Evolutionary conservation across 2,329 filamentous ascomycete genomes (phyloP), one percentile per base, ranked within the genome.

Genomic region (Colletotrichum tofieldiae): DNA sequence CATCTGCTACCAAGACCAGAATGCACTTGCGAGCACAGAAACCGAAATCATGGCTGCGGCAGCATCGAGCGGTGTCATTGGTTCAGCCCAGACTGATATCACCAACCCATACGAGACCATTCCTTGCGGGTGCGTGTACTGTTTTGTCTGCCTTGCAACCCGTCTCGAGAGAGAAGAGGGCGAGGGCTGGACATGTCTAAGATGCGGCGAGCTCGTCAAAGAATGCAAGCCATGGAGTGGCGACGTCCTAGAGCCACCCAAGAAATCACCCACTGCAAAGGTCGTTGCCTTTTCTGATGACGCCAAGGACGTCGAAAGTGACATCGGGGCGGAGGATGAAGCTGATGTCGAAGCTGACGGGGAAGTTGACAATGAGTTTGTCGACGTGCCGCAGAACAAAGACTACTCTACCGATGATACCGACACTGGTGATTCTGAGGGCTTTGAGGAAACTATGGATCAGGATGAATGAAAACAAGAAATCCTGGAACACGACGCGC

Each of bases 1-100:
- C 61, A 98, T 99, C 75, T 99, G 96, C 84, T 98, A 98, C 81
- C 92, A 95, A 77, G 95, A 98, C 77, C 94, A 97, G 81, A 98
- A 97, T 79, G 89, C 93, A 12, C 83, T 84, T 2, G 87, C 91
- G 0, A 89, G 90, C 1, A 91, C 90, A 2, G 95, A 97, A 82
- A 91, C 89, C 56, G 94, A 97, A 76, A 85, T 95, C 4, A 85
- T 98, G 75, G 91, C 93, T 0, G 90, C 91, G 0, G 89, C 91
- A 2, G 88, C 90, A 14, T 91, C 91, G 5, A 91, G 92, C 72
- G 95, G 95, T 18, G 93, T 98, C 14, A 88, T 97, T 52, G 96
- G 95, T 23, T 97, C 93, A 23, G 93, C 94, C 8, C 93, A 95
- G 75, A 98, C 95, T 0, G 96, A 98, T 78, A 92, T 98, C 73